phyloP scores from a whole-genome alignment of 1,139 yeast genomes.

The Sugiyamaella xylanicola region DNA sequence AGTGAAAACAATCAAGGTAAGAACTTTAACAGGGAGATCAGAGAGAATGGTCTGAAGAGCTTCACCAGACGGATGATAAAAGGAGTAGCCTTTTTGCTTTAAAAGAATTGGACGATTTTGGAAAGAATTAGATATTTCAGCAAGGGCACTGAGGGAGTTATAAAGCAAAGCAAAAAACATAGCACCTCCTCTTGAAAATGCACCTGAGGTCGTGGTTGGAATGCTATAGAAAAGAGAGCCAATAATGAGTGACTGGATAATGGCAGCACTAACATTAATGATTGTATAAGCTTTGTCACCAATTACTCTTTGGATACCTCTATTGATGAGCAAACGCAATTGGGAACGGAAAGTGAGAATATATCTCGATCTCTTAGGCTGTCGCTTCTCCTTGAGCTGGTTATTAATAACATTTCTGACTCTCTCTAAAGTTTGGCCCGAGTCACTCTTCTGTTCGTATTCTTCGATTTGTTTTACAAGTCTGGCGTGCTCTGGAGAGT shows the following conservation, averaged over 20 bases:
- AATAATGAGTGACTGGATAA: constrained; percentile 56
- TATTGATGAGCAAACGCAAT: constrained; percentile 47
- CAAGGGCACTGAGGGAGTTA: constrained; percentile 58
- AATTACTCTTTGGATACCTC: constrained; percentile 58
- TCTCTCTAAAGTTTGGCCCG: constrained; percentile 48
- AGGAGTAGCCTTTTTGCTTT: constrained; percentile 63
- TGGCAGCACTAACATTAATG: constrained; percentile 53
- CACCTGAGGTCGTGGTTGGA: constrained; percentile 52
- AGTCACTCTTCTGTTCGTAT: constrained; percentile 45
- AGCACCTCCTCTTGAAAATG: constrained; percentile 59
- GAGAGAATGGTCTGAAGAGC: constrained; percentile 61
- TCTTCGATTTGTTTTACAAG: constrained; percentile 48
- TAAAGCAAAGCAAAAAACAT: constrained; percentile 59
- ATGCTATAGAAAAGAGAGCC: constrained; percentile 60
- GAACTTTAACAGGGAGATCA: constrained; percentile 58
- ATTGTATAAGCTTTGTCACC: constrained; percentile 58
- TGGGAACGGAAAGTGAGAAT: constrained; percentile 52
- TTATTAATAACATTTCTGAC: constrained; percentile 43
- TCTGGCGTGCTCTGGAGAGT: constrained; percentile 51
- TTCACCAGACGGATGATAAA: constrained; percentile 70
- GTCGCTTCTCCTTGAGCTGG: constrained; percentile 51
- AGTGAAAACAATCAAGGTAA: constrained; percentile 50
- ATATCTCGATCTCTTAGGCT: constrained; percentile 50
- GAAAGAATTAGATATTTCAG: constrained; percentile 59
- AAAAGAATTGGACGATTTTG: constrained; percentile 61